Base-by-base conservation (phyloP, 2,329 filamentous ascomycete species). In the Aspergillus glaucus region DNA sequence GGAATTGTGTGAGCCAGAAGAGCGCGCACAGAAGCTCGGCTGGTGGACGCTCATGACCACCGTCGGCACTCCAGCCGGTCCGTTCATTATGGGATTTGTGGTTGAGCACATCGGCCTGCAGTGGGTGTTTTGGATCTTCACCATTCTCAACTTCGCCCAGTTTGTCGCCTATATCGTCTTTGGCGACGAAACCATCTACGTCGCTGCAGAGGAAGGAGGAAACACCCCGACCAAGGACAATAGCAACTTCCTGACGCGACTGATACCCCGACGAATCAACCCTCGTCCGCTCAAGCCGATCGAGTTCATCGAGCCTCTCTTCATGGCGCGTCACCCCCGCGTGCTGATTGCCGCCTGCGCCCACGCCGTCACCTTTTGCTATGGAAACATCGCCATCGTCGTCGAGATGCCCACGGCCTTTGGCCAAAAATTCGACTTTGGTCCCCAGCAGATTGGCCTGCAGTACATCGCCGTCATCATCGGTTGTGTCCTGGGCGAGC, bases 351-450 rank as follows among this genome's bases (percentile, higher is more conserved):
- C 79, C 0, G 71, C 79, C 0, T 61, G 67, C 7, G 71, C 76
- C 2, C 80, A 82, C 56, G 63, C 77, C 5, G 77, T 83, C 66
- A 65, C 78, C 7, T 83, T 83, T 60, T 67, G 75, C 12, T 82
- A 76, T 58, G 72, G 63, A 22, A 75, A 70, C 49, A 75, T 81
- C 24, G 69, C 80, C 46, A 60, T 76, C 42, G 78, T 77, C 2
- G 74, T 83, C 28, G 79, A 82, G 59, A 77, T 82, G 45, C 80
- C 79, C 1, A 77, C 80, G 49, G 69, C 80, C 1, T 82, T 80
- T 56, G 70, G 71, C 0, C 63, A 75, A 34, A 76, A 75, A 50
- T 84, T 80, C 50, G 70, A 74, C 22, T 76, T 82, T 65, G 76
- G 80, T 58, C 62, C 77, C 0, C 74, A 82, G 61, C 74, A 82